These are phyloP conservation scores for Pulveroboletus sp. DNA, from an alignment of 768 basidiomycete species.

Conservation along the genomic window DNA sequence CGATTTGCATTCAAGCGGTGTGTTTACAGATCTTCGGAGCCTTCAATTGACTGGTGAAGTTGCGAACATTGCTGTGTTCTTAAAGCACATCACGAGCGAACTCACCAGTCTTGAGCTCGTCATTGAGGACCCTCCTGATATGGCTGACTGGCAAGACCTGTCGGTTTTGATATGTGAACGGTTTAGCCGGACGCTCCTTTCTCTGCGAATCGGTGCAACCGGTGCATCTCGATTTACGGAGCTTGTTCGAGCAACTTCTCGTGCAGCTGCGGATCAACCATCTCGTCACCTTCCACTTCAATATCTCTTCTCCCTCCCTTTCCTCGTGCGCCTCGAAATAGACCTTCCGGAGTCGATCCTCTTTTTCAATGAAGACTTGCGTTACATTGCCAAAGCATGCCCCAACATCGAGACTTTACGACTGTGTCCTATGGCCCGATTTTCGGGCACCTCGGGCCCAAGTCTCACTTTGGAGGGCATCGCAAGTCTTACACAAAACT, in stretches of 20 bases:
- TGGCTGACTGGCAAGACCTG: constrained; percentile 71
- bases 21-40: constrained; percentile 54
- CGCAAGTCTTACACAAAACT: constrained; percentile 51
- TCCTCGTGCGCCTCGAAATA: constrained; percentile 60
- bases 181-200: constrained; percentile 55
- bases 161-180: constrained; percentile 57
- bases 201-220: constrained; percentile 58
- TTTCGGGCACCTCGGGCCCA: constrained; percentile 47
- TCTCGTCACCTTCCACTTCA: constrained; percentile 59
- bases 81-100: constrained; percentile 63
- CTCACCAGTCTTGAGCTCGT: constrained; percentile 66
- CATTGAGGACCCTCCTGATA: constrained; percentile 75
- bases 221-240: constrained; percentile 77
- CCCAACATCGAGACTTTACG: constrained; percentile 66
- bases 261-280: constrained; percentile 51
- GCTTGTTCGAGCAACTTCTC: constrained; percentile 69
- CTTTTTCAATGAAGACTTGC: constrained; percentile 58
- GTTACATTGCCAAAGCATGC: constrained; percentile 52
- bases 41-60: constrained; percentile 69
- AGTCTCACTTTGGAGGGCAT: constrained; percentile 64
- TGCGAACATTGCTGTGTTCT: constrained; percentile 64
- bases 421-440: constrained; percentile 65
- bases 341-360: constrained; percentile 75
- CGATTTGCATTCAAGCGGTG: constrained; percentile 50
- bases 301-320: constrained; percentile 48